Evolutionary conservation across 306 rosid species (phyloP), one percentile per base, ranked within the genome.

Genomic region (Luffa aegyptiaca): DNA sequence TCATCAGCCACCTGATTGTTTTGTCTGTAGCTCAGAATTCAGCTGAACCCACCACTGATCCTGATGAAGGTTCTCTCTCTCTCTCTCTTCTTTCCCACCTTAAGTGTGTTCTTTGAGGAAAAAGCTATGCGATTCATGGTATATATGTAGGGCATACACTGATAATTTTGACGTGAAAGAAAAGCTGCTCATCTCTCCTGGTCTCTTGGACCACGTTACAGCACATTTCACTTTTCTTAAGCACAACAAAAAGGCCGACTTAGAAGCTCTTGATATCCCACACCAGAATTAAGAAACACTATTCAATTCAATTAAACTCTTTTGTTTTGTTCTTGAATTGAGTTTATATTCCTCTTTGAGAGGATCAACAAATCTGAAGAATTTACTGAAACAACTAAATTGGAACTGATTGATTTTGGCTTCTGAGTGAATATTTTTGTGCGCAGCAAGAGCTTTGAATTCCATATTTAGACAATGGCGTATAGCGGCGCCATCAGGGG

Each of bases 381-480:
- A 31, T 46, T 74, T 74, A 48, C 46, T 26, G 26, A 33, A 75
- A 35, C 14, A 49, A 51, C 59, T 20, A 3, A 3, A 33, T 52
- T 42, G n/a, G 12, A 76, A 14, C 55, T 18, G 5, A 53, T 53
- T 76, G 66, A 37, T 52, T 31, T 6, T 76, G 37, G 2, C 3
- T 37, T 66, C 10, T 39, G 14, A 14, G 31, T 66, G 65, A 10
- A 5, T 16, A 4, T 36, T 37, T 71, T 39, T 51, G 61, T 53
- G 12, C 5, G 20, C 59, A 93, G 94, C 83, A 79, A 83, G 82
- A 68, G 80, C 48, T 76, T 51, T 91, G 86, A 91, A 93, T 46
- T 81, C 95, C 17, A 78, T 91, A 14, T 91, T 93, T 78, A 79
- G 35, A 57, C 84, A 79, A 82, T 93, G 96, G 96, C n/a, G 13